Base-by-base conservation (phyloP, 2,329 filamentous ascomycete genomes). In the Aspergillus fijiensis region DNA sequence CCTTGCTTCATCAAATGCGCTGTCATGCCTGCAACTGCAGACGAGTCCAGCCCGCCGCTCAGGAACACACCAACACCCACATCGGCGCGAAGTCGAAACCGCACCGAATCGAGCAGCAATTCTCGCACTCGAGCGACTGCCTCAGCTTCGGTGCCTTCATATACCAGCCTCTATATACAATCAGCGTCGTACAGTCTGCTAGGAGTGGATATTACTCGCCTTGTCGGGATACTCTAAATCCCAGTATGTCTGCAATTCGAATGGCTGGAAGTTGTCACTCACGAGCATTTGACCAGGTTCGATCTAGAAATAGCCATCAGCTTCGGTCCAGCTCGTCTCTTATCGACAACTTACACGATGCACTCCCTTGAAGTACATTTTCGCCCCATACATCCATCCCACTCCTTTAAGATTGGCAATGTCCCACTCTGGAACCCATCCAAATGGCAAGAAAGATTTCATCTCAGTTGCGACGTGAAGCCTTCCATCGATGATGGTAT, bases 41-140 rank as follows among this genome's bases (percentile, higher is more conserved):
- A 86, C 0, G 82, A 85, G 67, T 87, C 84, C 52, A 87, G 79
- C 1, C 85, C 85, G 4, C 85, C 84, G 23, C 78, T 82, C 0
- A 87, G 72, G 59, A 84, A 86, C 55, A 87, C 74, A 2, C 82
- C 85, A 3, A 87, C 75, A 0, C 83, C 82, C 0, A 86, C 85
- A 67, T 87, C 85, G 1, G 84, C 84, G 16, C 80, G 77, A 10
- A 87, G 72, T 5, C 84, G 80, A 19, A 84, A 63, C n/a, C 77
- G 77, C 11, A 86, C 74, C 0, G 84, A 77, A 33, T 86, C 82
- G 1, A 85, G 67, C 12, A 87, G 65, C 2, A 75, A 76, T 49
- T 82, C 71, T 5, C 83, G 75, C 0, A 86, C 81, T 2, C 77
- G 80, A 21, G 72, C 58, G 2, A 85, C 74, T 72, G 85, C 81